Evolutionary conservation across 192 early-diverging fungal species (phyloP), one percentile per base, ranked within the genome.

Genomic region (Chytriomyces confervae): DNA sequence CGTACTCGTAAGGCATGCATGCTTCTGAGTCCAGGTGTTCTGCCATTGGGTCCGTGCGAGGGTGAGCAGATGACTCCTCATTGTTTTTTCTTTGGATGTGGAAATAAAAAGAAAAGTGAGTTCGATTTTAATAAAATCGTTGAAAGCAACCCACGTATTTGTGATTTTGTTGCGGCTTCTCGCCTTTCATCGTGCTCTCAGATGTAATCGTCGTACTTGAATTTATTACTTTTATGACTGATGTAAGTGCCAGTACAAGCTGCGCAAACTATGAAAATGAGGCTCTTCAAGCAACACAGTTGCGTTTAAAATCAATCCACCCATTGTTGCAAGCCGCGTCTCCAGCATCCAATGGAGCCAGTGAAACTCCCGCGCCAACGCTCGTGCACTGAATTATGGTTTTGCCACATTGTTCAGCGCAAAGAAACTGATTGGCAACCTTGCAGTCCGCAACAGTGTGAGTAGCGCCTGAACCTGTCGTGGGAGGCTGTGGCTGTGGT

Each of bases 101-200:
- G 36, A 36, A 36, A 36, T 36, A 36, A 36, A 36, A 36, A 36
- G 36, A 36, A 36, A 36, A 36, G 36, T 4, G 36, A 36, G 4
- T 4, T 36, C 36, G 36, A 36, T 36, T 36, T 36, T 36, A 36
- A 36, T 36, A 36, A 36, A 36, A 36, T 27, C 24, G 24, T 27
- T 27, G 24, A 27, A 27, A 27, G 24, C 24, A 27, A 27, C 24
- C 0, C 24, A 0, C 24, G 13, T 57, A 5, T 57, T 57, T 2
- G 2, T n/a, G 53, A n/a, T 91, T 91, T 88, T 27, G 24, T 27
- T 27, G 24, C 24, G 24, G 24, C 5, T 13, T 57, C 20, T 57
- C 36, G 36, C 36, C 36, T 36, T 36, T 36, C 36, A 36, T 36
- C 3, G 36, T 4, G 36, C 36, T 36, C 36, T 36, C 36, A 36